Evolutionary conservation across 768 basidiomycete species (phyloP).

Genomic region (Termitomyces sp.): DNA sequence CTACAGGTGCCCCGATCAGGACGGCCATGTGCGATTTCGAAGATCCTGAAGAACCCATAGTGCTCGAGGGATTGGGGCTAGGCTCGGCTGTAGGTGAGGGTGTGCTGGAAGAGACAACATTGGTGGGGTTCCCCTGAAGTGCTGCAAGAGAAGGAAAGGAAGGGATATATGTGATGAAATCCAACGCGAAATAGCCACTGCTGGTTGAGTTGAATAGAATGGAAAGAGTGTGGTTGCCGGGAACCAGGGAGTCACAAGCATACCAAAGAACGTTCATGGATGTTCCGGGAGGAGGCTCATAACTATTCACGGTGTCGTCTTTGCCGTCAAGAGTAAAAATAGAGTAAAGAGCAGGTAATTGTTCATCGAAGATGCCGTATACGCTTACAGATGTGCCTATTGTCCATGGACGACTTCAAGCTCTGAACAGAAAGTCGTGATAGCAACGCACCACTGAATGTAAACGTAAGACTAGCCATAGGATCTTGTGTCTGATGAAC

Average conservation of each 20-base stretch:
- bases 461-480: background rate
- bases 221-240: too few relatives aligned
- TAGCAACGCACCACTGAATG: background rate
- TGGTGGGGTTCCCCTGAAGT: too few relatives aligned
- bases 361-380: background rate
- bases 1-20: background rate
- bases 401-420: background rate
- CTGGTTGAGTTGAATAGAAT: too few relatives aligned
- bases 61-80: too few relatives aligned
- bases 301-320: too few relatives aligned
- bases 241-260: background rate
- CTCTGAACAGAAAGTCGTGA: background rate
- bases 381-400: background rate
- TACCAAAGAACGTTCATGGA: background rate
- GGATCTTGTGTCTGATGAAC: background rate
- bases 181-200: background rate
- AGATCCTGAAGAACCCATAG: too few relatives aligned
- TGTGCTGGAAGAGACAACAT: background rate
- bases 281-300: too few relatives aligned
- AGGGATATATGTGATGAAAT: background rate
- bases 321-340: too few relatives aligned
- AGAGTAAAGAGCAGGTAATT: too few relatives aligned
- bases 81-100: too few relatives aligned
- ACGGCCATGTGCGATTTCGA: too few relatives aligned
- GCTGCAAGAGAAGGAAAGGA: too few relatives aligned